Base-by-base conservation (phyloP, 345 rosid genomes). In the Balakata baccata region DNA sequence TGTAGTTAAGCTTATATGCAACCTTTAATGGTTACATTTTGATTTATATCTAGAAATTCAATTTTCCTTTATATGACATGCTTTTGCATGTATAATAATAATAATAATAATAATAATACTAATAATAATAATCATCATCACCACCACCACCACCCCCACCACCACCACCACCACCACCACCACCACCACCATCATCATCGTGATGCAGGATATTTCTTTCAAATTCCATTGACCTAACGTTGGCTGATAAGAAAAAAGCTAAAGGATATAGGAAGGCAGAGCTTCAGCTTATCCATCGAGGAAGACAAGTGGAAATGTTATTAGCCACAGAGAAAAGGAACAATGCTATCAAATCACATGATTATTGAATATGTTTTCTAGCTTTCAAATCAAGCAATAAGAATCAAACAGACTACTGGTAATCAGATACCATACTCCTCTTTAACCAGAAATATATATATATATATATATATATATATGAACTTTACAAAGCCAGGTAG, bases 291-390 rank as follows among this genome's bases (percentile, higher is more conserved):
- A 22, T 17, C 45, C 16, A 12, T 3, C 11, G 22, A 29, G 6
- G 23, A 50, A 16, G 71, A 67, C 71, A 50, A 0, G 2, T 69
- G 63, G 64, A 39, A 6, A 39, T n/a, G 39, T 45, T 38, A 5
- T 54, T 34, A 69, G 20, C 37, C 62, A 52, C 45, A 37, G 4
- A 38, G 69, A 22, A n/a, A 29, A 29, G 34, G 22, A 37, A 17
- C 25, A 25, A 51, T 9, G 59, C 16, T 68, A 52, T 53, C 61
- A 68, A 62, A 53, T 37, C 74, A 25, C 65, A 70, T 70, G 66
- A 70, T 57, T 43, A 13, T 18, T 5, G 43, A 22, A 58, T 2
- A 29, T 29, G 34, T 1, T 29, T 29, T 29, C 34, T 29, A 29
- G 34, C 34, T n/a, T 25, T 18, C 3, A 6, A 8, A 12, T 20